A percentile compares a stretch with the other conserved stretches of the same genome.
phyloP scores from a whole-genome alignment of 441 rosid genomes.

The Pelargonium fulgidum region DNA sequence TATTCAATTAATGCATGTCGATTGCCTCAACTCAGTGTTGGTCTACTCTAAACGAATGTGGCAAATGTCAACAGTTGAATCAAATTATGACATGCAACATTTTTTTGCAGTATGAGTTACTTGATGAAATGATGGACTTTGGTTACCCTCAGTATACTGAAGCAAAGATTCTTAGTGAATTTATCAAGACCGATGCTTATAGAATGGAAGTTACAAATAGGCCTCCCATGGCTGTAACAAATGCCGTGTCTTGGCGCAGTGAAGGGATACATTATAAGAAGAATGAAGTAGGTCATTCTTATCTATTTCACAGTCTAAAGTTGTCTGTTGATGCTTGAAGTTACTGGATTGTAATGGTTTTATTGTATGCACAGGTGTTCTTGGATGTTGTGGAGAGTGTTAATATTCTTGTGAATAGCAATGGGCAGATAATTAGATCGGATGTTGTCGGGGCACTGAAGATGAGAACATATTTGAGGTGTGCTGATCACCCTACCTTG shows the following conservation, averaged over 20 bases:
- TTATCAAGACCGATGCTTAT: slow-evolving; percentile 98
- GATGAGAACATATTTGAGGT: slow-evolving; percentile 98
- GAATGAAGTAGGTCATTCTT: slow-evolving; percentile 65
- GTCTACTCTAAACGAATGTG: neutral
- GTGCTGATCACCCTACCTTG: slow-evolving; percentile 16
- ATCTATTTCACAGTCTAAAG: slow-evolving; percentile 4
- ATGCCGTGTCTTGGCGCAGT: slow-evolving; percentile 98
- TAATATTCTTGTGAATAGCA: slow-evolving; percentile 93
- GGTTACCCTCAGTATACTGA: slow-evolving; percentile 97
- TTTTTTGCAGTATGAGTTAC: slow-evolving; percentile 74
- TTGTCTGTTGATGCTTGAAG: slow-evolving; percentile 17
- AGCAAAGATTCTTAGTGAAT: slow-evolving; percentile 88
- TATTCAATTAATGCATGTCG: neutral
- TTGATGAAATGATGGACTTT: slow-evolving; percentile 99
- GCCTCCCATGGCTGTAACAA: slow-evolving; percentile 99
- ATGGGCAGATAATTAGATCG: slow-evolving; percentile 90
- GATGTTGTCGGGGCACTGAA: slow-evolving; percentile 97
- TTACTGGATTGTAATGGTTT: slow-evolving; percentile 16
- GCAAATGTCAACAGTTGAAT: neutral
- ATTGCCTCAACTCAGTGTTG: neutral
- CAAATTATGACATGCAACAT: neutral
- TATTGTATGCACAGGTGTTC: slow-evolving; percentile 50
- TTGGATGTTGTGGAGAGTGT: slow-evolving; percentile 98
- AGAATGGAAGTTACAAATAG: slow-evolving; percentile 94
- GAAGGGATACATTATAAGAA: slow-evolving; percentile 89